Base-by-base conservation (phyloP, 208 protist species). In the Phytomonas sp. region DNA sequence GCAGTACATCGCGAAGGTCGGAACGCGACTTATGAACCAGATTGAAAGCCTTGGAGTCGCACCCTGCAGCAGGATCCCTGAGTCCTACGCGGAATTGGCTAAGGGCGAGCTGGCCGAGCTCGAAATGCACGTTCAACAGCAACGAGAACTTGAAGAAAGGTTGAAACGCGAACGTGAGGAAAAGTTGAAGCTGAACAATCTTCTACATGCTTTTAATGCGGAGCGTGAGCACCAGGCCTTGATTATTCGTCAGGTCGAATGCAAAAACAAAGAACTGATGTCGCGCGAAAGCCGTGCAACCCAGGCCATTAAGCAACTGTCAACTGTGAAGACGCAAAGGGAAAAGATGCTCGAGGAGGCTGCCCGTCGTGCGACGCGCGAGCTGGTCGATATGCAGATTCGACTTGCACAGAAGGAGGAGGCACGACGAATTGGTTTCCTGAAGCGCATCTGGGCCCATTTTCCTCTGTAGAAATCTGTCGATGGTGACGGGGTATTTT, bases 1-100 rank as follows among this genome's bases (percentile, higher is more conserved):
- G 66, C 77, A 94, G 76, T 92, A 89, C 79, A 77, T 90, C 64
- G 85, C 81, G 29, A 89, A 81, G 36, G 34, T 94, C 15, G 77
- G 80, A 20, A 79, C 79, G 28, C 81, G 89, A 9, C 80, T 94
- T 11, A 88, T 85, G 32, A 82, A 76, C 34, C 89, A 94, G 75
- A 87, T 94, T 78, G 74, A 90, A 68, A 61, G 76, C 30, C 73
- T 88, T 9, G 82, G 79, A 34, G 74, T 91, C 33, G 72, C 67
- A 60, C 89, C 89, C 62, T 94, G 89, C 73, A 88, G 85, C 71
- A 62, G 79, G 62, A 67, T 94, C 13, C 88, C 88, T 8, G 73
- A 91, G 43, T 86, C 79, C 7, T 94, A 84, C 36, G 66, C 79
- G 46, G 84, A 87, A 53, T 75, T 94, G 15, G 81, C 80, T 63